Percentiles rank a stretch among this genome's conserved stretches.
Evolutionary conservation across 306 rosid genomes (phyloP).

Genomic region (Myrica gale): DNA sequence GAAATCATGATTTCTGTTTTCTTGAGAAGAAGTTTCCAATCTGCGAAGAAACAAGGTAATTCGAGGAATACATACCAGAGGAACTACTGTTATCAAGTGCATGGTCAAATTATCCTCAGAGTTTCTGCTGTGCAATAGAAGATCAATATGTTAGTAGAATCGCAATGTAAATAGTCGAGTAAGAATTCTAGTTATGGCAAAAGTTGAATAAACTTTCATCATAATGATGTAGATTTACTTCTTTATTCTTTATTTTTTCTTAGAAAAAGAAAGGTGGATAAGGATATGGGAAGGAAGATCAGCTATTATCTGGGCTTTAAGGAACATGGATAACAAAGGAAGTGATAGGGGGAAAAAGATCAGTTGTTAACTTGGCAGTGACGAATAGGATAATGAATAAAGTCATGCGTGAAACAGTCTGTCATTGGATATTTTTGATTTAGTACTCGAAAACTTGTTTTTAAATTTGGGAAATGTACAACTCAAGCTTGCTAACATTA

Average conservation of each 20-base stretch:
- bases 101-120: background rate
- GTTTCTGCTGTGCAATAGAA: background rate
- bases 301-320: background rate
- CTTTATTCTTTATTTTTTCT: background rate
- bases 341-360: background rate
- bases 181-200: conserved; percentile 14
- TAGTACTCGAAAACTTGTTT: too few relatives aligned
- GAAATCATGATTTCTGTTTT: too few relatives aligned
- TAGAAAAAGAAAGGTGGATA: background rate
- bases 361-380: too few relatives aligned
- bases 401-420: too few relatives aligned
- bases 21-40: background rate
- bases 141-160: background rate
- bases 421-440: too few relatives aligned
- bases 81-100: background rate
- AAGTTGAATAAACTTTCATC: background rate
- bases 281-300: background rate
- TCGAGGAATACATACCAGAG: background rate
- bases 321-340: background rate
- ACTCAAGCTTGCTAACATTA: too few relatives aligned
- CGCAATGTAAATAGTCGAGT: background rate
- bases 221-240: background rate
- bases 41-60: background rate
- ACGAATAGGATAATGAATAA: too few relatives aligned
- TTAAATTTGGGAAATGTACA: background rate